phyloP scores from a whole-genome alignment of 345 rosid species.

The Adansonia digitata region DNA sequence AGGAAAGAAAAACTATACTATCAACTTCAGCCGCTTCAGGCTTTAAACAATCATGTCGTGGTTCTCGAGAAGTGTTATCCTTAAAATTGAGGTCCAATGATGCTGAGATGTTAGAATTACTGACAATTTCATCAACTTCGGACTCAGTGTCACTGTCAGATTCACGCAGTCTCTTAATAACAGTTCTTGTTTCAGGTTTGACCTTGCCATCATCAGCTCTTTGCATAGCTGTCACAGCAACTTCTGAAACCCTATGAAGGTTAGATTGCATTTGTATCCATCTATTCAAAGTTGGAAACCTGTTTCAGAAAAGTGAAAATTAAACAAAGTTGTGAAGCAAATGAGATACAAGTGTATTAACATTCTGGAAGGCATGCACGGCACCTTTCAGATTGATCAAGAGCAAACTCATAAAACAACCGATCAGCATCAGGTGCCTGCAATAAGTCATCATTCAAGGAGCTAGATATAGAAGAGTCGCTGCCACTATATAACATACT shows the following conservation, averaged over 20 bases:
- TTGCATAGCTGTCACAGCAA: conserved; percentile 70
- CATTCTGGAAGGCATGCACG: conserved; percentile 10
- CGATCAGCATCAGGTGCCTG: conserved; percentile 68
- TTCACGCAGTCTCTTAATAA: conserved; percentile 74
- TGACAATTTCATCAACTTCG: conserved; percentile 57
- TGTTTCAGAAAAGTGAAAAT: conserved; percentile 30
- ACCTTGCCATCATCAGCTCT: conserved; percentile 40
- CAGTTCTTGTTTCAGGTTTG: conserved; percentile 51
- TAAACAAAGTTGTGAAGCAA: conserved; percentile 4
- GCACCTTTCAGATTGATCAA: conserved; percentile 98
- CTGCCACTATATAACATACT: conserved; percentile 71
- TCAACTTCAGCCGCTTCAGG: conserved; percentile 48
- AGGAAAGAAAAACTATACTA: conserved; percentile 70
- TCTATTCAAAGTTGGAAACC: conserved; percentile 91
- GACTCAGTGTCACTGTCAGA: conserved; percentile 70
- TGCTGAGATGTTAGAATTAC: conserved; percentile 35
- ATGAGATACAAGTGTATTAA: conserved; percentile 8
- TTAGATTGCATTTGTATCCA: conserved; percentile 99
- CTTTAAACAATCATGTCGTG: conserved; percentile 31
- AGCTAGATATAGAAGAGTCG: conserved; percentile 62
- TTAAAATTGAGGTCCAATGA: conserved; percentile 38
- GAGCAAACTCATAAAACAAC: conserved; percentile 89
- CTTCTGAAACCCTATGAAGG: conserved; percentile 91
- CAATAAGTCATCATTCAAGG: conserved; percentile 53
- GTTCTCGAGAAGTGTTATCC: conserved; percentile 38